These are phyloP conservation scores for Bruguiera hainesii DNA, from an alignment of 441 rosid genomes.

Conservation along the genomic window DNA sequence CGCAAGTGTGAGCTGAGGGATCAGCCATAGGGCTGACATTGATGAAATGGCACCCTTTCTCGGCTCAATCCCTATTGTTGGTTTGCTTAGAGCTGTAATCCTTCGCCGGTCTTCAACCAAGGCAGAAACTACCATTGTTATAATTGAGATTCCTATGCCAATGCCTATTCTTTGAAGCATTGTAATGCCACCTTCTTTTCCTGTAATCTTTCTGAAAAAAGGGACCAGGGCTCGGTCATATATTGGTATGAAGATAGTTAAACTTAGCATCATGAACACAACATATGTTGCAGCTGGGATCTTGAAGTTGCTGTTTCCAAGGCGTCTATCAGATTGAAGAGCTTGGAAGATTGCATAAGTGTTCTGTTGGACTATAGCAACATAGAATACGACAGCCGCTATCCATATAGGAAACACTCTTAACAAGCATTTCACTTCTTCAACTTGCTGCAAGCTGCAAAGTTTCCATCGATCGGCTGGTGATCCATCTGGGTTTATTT, in stretches of 20 bases:
- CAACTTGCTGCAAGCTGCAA: slow-evolving; percentile 80
- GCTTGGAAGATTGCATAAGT: slow-evolving; percentile 78
- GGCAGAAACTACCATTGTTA: slow-evolving; percentile 48
- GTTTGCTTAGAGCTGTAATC: slow-evolving; percentile 50
- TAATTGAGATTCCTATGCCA: slow-evolving; percentile 43
- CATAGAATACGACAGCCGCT: slow-evolving; percentile 42
- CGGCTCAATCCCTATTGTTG: slow-evolving; percentile 56
- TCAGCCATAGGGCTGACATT: slow-evolving; percentile 62
- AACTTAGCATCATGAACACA: slow-evolving; percentile 66
- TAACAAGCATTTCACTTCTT: slow-evolving; percentile 68
- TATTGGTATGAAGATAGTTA: slow-evolving; percentile 57
- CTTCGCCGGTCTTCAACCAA: slow-evolving; percentile 56
- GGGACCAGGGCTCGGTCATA: slow-evolving; percentile 67
- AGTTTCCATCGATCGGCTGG: slow-evolving; percentile 67
- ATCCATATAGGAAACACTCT: slow-evolving; percentile 71
- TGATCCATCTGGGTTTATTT: slow-evolving; percentile 55
- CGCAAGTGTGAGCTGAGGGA: slow-evolving; percentile 63
- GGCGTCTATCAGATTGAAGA: slow-evolving; percentile 53
- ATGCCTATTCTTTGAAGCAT: slow-evolving; percentile 69
- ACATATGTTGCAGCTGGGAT: slow-evolving; percentile 71
- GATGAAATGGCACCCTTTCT: slow-evolving; percentile 70
- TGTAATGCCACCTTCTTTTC: slow-evolving; percentile 65
- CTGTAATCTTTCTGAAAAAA: slow-evolving; percentile 43
- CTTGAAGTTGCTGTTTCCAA: slow-evolving; percentile 42
- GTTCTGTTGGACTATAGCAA: slow-evolving; percentile 50